Conservation (phyloP, 805 yeast genomes). For the Myxozyma nipponensis region DNA sequence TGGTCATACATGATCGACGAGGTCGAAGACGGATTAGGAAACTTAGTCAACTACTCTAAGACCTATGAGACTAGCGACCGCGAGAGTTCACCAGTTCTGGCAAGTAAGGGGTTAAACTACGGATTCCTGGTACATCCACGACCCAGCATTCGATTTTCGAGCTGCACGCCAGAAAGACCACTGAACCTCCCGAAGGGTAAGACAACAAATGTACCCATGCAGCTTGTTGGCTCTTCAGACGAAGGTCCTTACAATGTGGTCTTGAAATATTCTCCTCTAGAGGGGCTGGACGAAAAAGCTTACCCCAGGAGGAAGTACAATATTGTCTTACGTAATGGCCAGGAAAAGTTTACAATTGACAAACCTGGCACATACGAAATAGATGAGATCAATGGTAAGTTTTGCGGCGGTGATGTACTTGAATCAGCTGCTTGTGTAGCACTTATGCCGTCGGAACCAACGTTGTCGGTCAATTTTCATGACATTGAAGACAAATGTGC, state of each 20-base stretch:
- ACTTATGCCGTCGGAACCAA: constrained; percentile 56
- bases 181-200: constrained; percentile 33
- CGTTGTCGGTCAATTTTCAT: constrained; percentile 42
- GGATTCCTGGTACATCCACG: constrained; percentile 53
- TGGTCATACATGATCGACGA: constrained; percentile 55
- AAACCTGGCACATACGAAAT: constrained; percentile 67
- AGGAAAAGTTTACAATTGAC: constrained; percentile 39
- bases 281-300: not conserved
- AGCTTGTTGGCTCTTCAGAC: constrained; percentile 27
- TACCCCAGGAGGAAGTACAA: not conserved
- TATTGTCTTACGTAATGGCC: constrained; percentile 9
- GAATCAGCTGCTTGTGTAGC: constrained; percentile 55
- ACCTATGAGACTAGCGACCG: constrained; percentile 25
- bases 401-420: constrained; percentile 62
- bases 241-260: constrained; percentile 50
- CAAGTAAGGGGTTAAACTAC: constrained; percentile 42
- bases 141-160: constrained; percentile 47
- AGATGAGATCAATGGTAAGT: constrained; percentile 50
- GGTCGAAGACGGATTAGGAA: constrained; percentile 66
- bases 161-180: constrained; percentile 35
- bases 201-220: constrained; percentile 27
- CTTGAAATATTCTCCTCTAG: constrained; percentile 27
- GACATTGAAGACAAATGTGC: constrained; percentile 83
- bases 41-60: constrained; percentile 40
- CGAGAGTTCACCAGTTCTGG: constrained; percentile 34